Evolutionary conservation across 805 yeast species (phyloP).

Genomic region (Kurtzmaniella cleridarum): DNA sequence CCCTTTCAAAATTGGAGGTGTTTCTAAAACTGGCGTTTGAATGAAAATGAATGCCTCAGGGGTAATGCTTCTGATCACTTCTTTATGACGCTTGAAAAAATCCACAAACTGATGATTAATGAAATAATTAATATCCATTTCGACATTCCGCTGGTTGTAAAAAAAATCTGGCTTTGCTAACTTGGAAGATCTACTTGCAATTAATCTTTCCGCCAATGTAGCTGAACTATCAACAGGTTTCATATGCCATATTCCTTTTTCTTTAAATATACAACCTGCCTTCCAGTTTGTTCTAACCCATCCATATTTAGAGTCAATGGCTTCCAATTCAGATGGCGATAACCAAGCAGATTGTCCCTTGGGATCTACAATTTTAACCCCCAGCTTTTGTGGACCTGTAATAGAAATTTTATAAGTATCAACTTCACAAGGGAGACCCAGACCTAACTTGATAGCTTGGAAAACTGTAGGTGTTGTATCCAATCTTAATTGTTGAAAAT

Average conservation of each 20-base stretch:
- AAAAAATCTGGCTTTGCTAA: slow-evolving; percentile 34
- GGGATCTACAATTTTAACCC: slow-evolving; percentile 56
- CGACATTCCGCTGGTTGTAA: slow-evolving; percentile 25
- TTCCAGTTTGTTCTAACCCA: slow-evolving; percentile 35
- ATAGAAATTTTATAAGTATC: slow-evolving; percentile 66
- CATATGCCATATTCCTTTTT: too few relatives aligned
- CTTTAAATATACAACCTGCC: too few relatives aligned
- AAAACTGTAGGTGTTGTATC: slow-evolving; percentile 82
- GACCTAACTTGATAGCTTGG: slow-evolving; percentile 69
- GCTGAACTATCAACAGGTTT: too few relatives aligned
- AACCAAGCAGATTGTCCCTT: slow-evolving; percentile 70
- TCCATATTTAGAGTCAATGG: slow-evolving; percentile 58
- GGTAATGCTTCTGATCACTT: slow-evolving; percentile 38
- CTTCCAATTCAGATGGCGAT: slow-evolving; percentile 31
- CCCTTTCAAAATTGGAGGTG: slow-evolving; percentile 63
- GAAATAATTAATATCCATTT: slow-evolving; percentile 49
- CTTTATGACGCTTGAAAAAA: slow-evolving; percentile 50
- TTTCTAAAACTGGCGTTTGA: slow-evolving; percentile 77
- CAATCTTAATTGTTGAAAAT: slow-evolving; percentile 59
- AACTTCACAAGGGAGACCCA: slow-evolving; percentile 66
- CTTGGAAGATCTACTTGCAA: too few relatives aligned
- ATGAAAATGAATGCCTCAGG: slow-evolving; percentile 53
- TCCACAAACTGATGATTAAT: slow-evolving; percentile 60
- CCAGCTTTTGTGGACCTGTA: slow-evolving; percentile 71
- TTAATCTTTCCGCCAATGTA: too few relatives aligned